Evolutionary conservation across 805 yeast genomes (phyloP).

Genomic region (Candida khao-thaluensis): DNA sequence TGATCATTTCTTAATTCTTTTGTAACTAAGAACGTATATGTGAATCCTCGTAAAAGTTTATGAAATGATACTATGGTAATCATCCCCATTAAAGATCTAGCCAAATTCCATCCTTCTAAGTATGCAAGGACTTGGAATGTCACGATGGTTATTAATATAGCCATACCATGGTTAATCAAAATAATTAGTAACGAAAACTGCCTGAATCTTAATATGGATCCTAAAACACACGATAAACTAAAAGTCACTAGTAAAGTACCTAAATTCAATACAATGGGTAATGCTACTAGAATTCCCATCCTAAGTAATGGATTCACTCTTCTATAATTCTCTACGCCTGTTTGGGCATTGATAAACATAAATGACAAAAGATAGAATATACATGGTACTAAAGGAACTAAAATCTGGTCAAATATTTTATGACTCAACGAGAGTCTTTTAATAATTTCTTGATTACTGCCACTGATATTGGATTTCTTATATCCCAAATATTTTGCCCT

Average conservation of each 20-base stretch:
- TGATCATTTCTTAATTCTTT: constrained; percentile 43
- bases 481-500: constrained; percentile 28
- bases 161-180: constrained; percentile 36
- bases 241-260: constrained; percentile 31
- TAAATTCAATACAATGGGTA: constrained; percentile 48
- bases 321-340: constrained; percentile 55
- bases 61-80: constrained; percentile 40
- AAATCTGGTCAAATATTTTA: constrained; percentile 17
- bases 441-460: neutral
- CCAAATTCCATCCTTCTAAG: constrained; percentile 43
- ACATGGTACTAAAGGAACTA: constrained; percentile 18
- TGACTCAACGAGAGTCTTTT: constrained; percentile 8
- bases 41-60: constrained; percentile 26
- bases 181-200: constrained; percentile 39
- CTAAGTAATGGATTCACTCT: constrained; percentile 57
- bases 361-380: constrained; percentile 55
- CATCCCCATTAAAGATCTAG: constrained; percentile 39
- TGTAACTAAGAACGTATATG: constrained; percentile 34
- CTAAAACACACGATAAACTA: constrained; percentile 36
- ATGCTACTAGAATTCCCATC: constrained; percentile 49
- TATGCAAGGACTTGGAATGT: constrained; percentile 37
- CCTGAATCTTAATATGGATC: constrained; percentile 35
- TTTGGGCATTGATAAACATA: constrained; percentile 81
- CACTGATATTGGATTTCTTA: constrained; percentile 13
- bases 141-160: constrained; percentile 33